phyloP scores from a whole-genome alignment of 2,329 filamentous ascomycete genomes.

The Ceratocystis smalleyi region DNA sequence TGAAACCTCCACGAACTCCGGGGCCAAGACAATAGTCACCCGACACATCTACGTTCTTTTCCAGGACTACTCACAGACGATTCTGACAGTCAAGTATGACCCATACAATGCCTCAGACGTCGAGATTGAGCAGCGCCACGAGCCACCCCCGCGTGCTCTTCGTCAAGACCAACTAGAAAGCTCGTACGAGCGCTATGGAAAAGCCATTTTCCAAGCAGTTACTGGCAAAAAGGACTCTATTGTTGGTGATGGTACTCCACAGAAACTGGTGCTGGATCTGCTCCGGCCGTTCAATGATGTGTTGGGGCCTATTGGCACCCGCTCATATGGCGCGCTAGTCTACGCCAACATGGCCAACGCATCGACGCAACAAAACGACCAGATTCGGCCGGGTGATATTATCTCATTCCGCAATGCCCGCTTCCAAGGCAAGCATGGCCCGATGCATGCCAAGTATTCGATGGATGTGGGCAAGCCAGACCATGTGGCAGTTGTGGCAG shows the following conservation, averaged over 20 bases:
- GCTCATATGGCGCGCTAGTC: constrained; percentile 78
- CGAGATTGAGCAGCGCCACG: constrained; percentile 69
- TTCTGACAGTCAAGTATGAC: constrained; percentile 69
- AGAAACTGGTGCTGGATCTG: constrained; percentile 62
- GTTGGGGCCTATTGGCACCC: constrained; percentile 69
- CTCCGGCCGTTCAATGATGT: constrained; percentile 58
- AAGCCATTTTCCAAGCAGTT: constrained; percentile 57
- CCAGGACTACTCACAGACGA: constrained; percentile 89
- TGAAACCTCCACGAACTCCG: constrained; percentile 50
- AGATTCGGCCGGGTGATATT: constrained; percentile 86
- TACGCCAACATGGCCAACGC: constrained; percentile 94
- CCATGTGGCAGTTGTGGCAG: constrained; percentile 79
- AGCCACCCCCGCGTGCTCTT: constrained; percentile 61
- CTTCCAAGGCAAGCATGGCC: constrained; percentile 88
- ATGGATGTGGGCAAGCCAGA: constrained; percentile 75
- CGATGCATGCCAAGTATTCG: constrained; percentile 89
- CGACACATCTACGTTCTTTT: constrained; percentile 80
- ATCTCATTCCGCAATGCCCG: constrained; percentile 82
- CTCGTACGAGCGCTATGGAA: constrained; percentile 67
- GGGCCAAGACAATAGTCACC: constrained; percentile 54
- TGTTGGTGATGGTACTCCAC: constrained; percentile 71
- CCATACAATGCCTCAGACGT: constrained; percentile 56
- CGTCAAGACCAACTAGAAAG: constrained; percentile 88
- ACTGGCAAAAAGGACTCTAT: constrained; percentile 59
- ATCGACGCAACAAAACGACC: constrained; percentile 73